These are phyloP conservation scores for Cystobasidium slooffiae DNA, from an alignment of 1,284 basidiomycete genomes.

Conservation along the genomic window DNA sequence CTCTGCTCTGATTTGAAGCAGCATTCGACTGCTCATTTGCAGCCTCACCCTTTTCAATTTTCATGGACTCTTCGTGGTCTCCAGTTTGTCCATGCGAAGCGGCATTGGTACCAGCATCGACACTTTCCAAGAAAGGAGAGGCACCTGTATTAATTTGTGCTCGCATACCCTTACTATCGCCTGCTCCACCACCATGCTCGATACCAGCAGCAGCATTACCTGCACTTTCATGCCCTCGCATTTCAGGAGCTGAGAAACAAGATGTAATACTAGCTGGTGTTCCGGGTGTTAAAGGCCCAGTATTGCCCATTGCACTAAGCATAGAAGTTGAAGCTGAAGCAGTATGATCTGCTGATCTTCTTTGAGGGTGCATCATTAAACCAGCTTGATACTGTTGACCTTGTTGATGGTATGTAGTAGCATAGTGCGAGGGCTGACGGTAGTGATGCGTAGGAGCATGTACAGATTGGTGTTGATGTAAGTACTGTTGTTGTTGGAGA, in stretches of 20 bases:
- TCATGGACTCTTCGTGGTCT: not conserved
- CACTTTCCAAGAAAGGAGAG: not conserved
- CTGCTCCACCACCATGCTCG: too few species aligned
- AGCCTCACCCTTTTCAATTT: not conserved
- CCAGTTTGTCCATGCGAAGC: not conserved
- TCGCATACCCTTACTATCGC: too few species aligned
- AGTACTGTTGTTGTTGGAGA: too few species aligned
- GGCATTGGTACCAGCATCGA: not conserved
- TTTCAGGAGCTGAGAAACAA: slow-evolving; percentile 12
- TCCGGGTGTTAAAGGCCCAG: not conserved
- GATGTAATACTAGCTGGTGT: slow-evolving; percentile 1
- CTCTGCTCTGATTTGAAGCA: not conserved
- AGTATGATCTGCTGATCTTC: too few species aligned
- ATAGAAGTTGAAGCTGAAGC: too few species aligned
- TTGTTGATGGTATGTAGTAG: too few species aligned
- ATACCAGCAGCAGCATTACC: not conserved
- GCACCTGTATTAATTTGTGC: not conserved
- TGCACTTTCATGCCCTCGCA: not conserved
- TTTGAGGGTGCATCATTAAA: too few species aligned
- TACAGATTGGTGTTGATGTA: too few species aligned
- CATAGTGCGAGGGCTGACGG: too few species aligned
- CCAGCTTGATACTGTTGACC: too few species aligned
- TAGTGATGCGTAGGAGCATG: too few species aligned
- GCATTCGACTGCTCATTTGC: not conserved
- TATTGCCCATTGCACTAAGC: too few species aligned